Conservation (phyloP, 352 stramenopile genomes). For the Globisporangium lucens region DNA sequence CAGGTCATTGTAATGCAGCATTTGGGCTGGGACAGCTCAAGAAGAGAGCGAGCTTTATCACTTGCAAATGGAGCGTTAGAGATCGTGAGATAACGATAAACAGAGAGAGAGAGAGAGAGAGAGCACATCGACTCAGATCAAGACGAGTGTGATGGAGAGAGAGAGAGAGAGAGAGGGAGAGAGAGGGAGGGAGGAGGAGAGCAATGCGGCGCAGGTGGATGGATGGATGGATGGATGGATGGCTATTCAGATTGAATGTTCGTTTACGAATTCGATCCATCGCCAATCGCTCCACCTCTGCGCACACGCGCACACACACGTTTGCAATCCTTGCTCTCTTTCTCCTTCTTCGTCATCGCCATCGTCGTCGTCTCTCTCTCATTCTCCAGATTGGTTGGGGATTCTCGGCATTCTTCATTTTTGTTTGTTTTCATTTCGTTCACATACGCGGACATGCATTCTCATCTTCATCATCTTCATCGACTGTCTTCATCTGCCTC, state of each 20-base stretch:
- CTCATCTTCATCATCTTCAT: not conserved
- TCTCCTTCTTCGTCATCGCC: not conserved
- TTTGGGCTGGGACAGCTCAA: not conserved
- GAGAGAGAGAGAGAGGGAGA: not conserved
- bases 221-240: not conserved
- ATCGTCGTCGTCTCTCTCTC: not conserved
- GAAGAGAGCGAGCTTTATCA: not conserved
- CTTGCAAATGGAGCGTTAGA: too few relatives aligned
- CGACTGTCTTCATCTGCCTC: not conserved
- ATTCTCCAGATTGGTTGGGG: not conserved
- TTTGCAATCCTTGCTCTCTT: not conserved
- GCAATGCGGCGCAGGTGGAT: not conserved
- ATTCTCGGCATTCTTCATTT: slow-evolving; percentile 4
- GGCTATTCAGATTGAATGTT: not conserved
- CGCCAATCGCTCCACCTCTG: not conserved
- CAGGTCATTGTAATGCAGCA: too few relatives aligned
- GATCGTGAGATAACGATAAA: too few relatives aligned
- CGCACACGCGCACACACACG: not conserved
- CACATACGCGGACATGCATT: slow-evolving; percentile 8
- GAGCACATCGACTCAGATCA: not conserved
- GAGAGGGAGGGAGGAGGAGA: not conserved
- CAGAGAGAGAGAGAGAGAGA: not conserved
- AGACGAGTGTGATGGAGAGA: not conserved
- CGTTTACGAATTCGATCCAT: not conserved
- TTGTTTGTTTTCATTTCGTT: slow-evolving; percentile 11